Percentiles rank a stretch among this genome's conserved stretches.
Evolutionary conservation across 2,329 filamentous ascomycete genomes (phyloP).

Genomic region (Alternaria ventricosa): DNA sequence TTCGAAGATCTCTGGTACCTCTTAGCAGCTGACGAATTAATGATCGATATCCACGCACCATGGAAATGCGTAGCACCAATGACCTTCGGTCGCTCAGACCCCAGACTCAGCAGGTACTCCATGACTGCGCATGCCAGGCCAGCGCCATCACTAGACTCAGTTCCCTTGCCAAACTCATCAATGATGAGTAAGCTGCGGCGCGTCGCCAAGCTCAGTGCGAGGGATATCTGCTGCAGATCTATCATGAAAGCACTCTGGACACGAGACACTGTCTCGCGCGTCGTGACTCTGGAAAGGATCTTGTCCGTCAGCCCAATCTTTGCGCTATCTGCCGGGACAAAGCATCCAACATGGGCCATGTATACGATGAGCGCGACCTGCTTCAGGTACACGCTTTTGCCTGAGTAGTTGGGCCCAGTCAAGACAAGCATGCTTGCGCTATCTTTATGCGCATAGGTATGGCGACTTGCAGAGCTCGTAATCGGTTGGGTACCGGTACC

Average conservation of each 20-base stretch:
- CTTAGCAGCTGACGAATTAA: conserved; percentile 54
- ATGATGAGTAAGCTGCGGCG: conserved; percentile 81
- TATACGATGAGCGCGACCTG: conserved; percentile 91
- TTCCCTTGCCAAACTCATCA: conserved; percentile 86
- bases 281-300: conserved; percentile 85
- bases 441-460: conserved; percentile 18
- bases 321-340: conserved; percentile 80
- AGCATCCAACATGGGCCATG: conserved; percentile 88
- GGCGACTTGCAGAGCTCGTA: conserved; percentile 7
- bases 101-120: conserved; percentile 61
- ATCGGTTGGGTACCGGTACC: background rate
- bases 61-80: conserved; percentile 70
- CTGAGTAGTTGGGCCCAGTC: conserved; percentile 95
- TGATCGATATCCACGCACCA: conserved; percentile 48
- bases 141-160: conserved; percentile 68
- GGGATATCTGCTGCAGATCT: conserved; percentile 84
- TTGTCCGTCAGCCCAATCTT: conserved; percentile 88
- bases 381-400: conserved; percentile 95
- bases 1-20: conserved; percentile 70
- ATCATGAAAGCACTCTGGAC: conserved; percentile 75
- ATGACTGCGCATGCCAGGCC: conserved; percentile 69
- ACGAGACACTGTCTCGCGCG: conserved; percentile 70
- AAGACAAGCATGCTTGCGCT: conserved; percentile 75
- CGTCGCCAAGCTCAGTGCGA: conserved; percentile 77
- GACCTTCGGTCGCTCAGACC: conserved; percentile 62